These are phyloP conservation scores for Fennellomyces sp. DNA, from an alignment of 371 early-diverging fungal genomes.

Conservation along the genomic window DNA sequence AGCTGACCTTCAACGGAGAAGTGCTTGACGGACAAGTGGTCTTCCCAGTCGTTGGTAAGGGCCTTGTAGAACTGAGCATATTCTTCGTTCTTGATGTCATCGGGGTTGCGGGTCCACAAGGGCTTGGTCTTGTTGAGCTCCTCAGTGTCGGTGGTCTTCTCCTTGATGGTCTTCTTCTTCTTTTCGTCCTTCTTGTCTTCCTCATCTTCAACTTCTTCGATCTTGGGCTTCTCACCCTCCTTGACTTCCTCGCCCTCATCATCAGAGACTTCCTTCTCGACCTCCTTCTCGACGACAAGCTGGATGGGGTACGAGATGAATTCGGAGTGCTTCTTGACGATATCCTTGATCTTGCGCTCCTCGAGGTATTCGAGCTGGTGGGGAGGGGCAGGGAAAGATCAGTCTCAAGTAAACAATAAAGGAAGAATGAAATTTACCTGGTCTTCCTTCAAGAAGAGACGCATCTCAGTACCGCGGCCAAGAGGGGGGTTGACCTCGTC, in stretches of 20 bases:
- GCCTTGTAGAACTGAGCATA: constrained; percentile 86
- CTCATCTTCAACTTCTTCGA: constrained; percentile 49
- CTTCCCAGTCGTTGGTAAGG: constrained; percentile 75
- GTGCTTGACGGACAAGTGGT: constrained; percentile 73
- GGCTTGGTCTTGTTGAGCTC: constrained; percentile 80
- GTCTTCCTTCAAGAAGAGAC: constrained; percentile 80
- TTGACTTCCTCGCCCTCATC: constrained; percentile 69
- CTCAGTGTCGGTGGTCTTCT: constrained; percentile 49
- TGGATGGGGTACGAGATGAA: constrained; percentile 72
- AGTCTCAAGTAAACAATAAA: background rate
- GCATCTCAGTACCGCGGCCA: constrained; percentile 77
- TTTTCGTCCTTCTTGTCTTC: constrained; percentile 79
- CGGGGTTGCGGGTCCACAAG: constrained; percentile 85
- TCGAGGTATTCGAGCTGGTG: constrained; percentile 54
- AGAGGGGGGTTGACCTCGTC: constrained; percentile 69
- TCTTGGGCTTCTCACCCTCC: constrained; percentile 62
- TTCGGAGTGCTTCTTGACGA: constrained; percentile 82
- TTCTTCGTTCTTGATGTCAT: constrained; percentile 74
- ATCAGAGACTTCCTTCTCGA: constrained; percentile 86
- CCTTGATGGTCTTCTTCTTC: constrained; percentile 72
- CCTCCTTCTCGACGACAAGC: constrained; percentile 47
- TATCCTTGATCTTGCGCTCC: constrained; percentile 53
- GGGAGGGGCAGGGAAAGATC: no score
- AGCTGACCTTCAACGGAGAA: constrained; percentile 83
- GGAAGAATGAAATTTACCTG: constrained; percentile 31